Evolutionary conservation across 257 asterid genomes (phyloP), one percentile per base, ranked within the genome.

Genomic region (Nicotiana undulata): DNA sequence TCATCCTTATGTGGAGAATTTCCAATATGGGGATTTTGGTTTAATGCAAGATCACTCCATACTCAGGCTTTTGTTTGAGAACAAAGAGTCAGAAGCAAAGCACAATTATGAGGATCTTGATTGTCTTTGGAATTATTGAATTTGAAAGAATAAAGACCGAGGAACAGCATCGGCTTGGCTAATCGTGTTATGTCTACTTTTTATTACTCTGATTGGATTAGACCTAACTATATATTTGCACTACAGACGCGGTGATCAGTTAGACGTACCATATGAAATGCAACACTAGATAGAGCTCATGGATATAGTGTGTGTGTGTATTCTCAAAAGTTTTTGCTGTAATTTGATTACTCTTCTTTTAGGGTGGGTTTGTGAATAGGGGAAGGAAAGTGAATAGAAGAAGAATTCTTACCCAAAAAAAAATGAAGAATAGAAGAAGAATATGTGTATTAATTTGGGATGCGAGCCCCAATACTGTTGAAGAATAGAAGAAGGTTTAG

Each of bases 21-120:
- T 51, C 28, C 83, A 63, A 4, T 49, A 59, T 70, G 34, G 76
- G 20, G 88, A 88, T 26, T 84, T 90, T 5, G 22, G 22, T 15
- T 26, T 63, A 59, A 76, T 85, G 89, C 93, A 86, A 76, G 91
- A 92, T 79, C 87, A 85, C 66, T 88, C 95, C 34, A 60, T 82
- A 22, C 22, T 85, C 64, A 82, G 87, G 89, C 82, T 84, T 60
- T 66, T 88, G 77, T 55, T 86, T 26, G 91, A 86, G 58, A 85
- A 82, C 53, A 84, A 82, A 26, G 86, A 26, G 17, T 1, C 82
- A 11, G 67, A 74, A 72, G 3, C 9, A 77, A 65, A 79, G 31
- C 84, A 77, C 15, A 58, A 53, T 34, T 51, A 51, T 16, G 82
- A 61, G 46, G 90, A 89, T 56, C 81, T 87, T 20, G 90, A 84